A percentile compares a stretch with the other conserved stretches of the same genome.
These are phyloP conservation scores for Sporothrix curviconia DNA, from an alignment of 2,329 filamentous ascomycete species.

Conservation along the genomic window DNA sequence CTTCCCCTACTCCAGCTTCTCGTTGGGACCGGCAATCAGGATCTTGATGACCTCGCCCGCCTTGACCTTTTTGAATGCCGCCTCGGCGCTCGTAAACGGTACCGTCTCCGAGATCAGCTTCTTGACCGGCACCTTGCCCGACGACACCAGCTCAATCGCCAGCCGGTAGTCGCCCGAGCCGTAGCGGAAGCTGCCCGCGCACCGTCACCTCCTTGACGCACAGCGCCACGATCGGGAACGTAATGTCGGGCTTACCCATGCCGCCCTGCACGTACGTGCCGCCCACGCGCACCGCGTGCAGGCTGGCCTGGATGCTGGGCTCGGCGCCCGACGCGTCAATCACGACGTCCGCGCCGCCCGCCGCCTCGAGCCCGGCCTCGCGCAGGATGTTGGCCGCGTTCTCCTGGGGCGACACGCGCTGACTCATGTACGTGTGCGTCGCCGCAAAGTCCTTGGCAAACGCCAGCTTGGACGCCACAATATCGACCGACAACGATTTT, in stretches of 20 bases:
- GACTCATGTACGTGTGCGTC: slow-evolving; percentile 62
- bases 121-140: slow-evolving; percentile 72
- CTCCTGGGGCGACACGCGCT: slow-evolving; percentile 57
- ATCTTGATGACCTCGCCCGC: slow-evolving; percentile 71
- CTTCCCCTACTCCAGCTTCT: slow-evolving; percentile 37
- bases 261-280: slow-evolving; percentile 80
- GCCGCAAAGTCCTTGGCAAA: slow-evolving; percentile 70
- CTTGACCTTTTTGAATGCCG: slow-evolving; percentile 82
- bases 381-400: slow-evolving; percentile 65
- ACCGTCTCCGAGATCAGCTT: slow-evolving; percentile 72
- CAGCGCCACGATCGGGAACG: slow-evolving; percentile 83
- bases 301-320: slow-evolving; percentile 66
- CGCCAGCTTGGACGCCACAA: slow-evolving; percentile 69
- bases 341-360: slow-evolving; percentile 64
- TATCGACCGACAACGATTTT: slow-evolving; percentile 85
- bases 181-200: slow-evolving; percentile 85
- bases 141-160: slow-evolving; percentile 68
- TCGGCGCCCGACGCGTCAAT: slow-evolving; percentile 78
- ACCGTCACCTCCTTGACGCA: slow-evolving; percentile 84
- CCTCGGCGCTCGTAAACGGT: slow-evolving; percentile 72
- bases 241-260: slow-evolving; percentile 84
- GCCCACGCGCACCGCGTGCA: slow-evolving; percentile 64
- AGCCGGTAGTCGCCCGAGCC: slow-evolving; percentile 80
- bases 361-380: slow-evolving; percentile 49
- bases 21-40: slow-evolving; percentile 59